A percentile compares a stretch with the other conserved stretches of the same genome.
These are phyloP conservation scores for Cryptococcus hybrid DNA, from an alignment of 1,284 basidiomycete species.

Conservation along the genomic window DNA sequence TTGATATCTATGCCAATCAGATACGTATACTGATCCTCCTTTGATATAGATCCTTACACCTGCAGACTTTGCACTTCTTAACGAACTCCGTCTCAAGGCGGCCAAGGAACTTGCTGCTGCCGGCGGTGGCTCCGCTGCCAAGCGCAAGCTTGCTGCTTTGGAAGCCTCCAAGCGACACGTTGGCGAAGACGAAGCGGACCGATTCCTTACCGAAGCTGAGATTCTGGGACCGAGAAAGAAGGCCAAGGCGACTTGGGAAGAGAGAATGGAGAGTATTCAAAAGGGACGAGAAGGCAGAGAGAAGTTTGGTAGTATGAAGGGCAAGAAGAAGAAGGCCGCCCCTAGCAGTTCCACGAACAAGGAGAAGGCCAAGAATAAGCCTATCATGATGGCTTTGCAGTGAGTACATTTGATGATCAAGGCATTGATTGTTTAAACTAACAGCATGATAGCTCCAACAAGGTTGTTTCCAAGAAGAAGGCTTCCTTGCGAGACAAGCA, in stretches of 20 bases:
- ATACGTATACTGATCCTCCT: background rate
- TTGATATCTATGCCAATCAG: background rate
- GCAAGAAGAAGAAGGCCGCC: slow-evolving; percentile 77
- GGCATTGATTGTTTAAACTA: background rate
- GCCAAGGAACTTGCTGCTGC: slow-evolving; percentile 70
- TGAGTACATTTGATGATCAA: slow-evolving; percentile 47
- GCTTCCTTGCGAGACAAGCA: slow-evolving; percentile 83
- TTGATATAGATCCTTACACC: slow-evolving; percentile 83
- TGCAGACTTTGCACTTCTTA: slow-evolving; percentile 91
- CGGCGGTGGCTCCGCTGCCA: slow-evolving; percentile 66
- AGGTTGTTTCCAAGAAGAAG: slow-evolving; percentile 72
- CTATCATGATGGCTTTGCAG: slow-evolving; percentile 85
- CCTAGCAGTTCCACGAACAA: slow-evolving; percentile 82
- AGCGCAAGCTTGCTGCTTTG: slow-evolving; percentile 79
- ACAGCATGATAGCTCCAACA: slow-evolving; percentile 38
- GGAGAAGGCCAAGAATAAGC: slow-evolving; percentile 87
- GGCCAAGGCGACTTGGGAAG: slow-evolving; percentile 89
- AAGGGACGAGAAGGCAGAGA: slow-evolving; percentile 94
- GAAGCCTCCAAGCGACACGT: slow-evolving; percentile 65
- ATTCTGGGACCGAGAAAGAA: slow-evolving; percentile 95
- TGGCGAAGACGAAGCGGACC: slow-evolving; percentile 55
- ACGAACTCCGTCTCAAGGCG: slow-evolving; percentile 81
- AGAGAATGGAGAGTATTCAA: slow-evolving; percentile 86
- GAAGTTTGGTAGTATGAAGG: slow-evolving; percentile 86
- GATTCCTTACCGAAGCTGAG: slow-evolving; percentile 83